A percentile compares a stretch with the other conserved stretches of the same genome.
Conservation (phyloP, 2,329 filamentous ascomycete species). For the Penicillium sp. region DNA sequence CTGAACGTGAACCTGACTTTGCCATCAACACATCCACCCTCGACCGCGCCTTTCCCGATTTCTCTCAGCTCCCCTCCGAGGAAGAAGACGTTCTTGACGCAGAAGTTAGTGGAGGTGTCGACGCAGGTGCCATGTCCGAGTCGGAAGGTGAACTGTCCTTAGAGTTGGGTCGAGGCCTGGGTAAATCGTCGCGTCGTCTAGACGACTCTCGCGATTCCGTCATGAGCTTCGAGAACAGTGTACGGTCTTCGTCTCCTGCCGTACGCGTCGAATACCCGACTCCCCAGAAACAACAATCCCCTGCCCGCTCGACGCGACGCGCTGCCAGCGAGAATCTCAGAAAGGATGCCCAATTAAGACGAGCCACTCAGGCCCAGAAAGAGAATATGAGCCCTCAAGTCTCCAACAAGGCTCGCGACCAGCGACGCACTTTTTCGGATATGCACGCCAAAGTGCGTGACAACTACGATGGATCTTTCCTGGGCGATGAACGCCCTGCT, state of each 20-base stretch:
- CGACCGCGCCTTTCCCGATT: conserved; percentile 46
- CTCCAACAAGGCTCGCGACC: conserved; percentile 32
- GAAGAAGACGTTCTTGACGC: conserved; percentile 32
- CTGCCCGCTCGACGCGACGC: conserved; percentile 29
- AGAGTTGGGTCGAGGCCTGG: conserved; percentile 52
- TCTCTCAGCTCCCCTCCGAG: conserved; percentile 42
- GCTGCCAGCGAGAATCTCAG: conserved; percentile 36
- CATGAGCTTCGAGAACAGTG: conserved; percentile 47
- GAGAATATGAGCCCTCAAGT: conserved; percentile 38
- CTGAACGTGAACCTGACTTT: conserved; percentile 38
- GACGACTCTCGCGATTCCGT: conserved; percentile 50
- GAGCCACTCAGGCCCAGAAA: conserved; percentile 39
- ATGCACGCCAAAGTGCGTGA: conserved; percentile 51
- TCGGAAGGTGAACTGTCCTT: conserved; percentile 50
- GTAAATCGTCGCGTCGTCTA: conserved; percentile 32
- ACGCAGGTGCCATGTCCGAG: conserved; percentile 13
- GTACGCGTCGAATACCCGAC: conserved; percentile 38
- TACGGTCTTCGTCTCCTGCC: conserved; percentile 38
- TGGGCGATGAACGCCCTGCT: conserved; percentile 48
- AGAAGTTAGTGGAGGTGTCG: conserved; percentile 1
- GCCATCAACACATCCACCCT: conserved; percentile 46
- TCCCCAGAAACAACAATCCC: conserved; percentile 30
- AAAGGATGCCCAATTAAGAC: conserved; percentile 40
- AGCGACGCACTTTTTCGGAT: conserved; percentile 51
- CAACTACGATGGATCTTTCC: conserved; percentile 50